Percentiles rank a stretch among this genome's conserved stretches.
Conservation (phyloP, 2,329 filamentous ascomycete genomes). For the Beauveria scarabaeidicola region DNA sequence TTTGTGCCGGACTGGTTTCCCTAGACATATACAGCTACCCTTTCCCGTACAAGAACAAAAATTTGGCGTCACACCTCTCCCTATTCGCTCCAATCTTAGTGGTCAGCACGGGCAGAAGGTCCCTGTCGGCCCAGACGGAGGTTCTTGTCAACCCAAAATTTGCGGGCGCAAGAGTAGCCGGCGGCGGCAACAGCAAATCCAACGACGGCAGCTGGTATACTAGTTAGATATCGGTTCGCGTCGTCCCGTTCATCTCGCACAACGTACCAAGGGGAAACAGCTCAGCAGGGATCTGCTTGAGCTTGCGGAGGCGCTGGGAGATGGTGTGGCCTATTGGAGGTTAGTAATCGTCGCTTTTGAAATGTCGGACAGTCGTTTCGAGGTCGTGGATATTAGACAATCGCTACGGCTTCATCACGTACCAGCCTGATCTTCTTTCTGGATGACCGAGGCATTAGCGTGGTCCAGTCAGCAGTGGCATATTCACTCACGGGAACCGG, state of each 20-base stretch:
- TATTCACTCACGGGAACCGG: conserved; percentile 57
- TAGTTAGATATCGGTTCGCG: not conserved
- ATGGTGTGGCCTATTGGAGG: conserved; percentile 73
- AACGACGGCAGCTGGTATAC: conserved; percentile 66
- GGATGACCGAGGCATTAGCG: conserved; percentile 22
- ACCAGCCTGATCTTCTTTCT: conserved; percentile 63
- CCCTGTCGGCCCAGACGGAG: conserved; percentile 75
- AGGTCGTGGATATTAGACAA: conserved; percentile 5
- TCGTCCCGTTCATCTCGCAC: not conserved
- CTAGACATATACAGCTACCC: conserved; percentile 13
- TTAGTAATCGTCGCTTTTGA: conserved; percentile 13
- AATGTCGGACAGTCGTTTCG: conserved; percentile 8
- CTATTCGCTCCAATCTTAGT: conserved; percentile 22
- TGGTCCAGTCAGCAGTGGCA: conserved; percentile 13
- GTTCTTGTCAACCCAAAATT: conserved; percentile 84
- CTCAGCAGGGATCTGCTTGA: conserved; percentile 88
- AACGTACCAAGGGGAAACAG: conserved; percentile 80
- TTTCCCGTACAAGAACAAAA: conserved; percentile 15
- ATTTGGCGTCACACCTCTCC: conserved; percentile 12
- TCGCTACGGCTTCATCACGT: conserved; percentile 31
- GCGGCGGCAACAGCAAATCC: conserved; percentile 75
- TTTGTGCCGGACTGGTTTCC: conserved; percentile 12
- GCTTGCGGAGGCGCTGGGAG: conserved; percentile 84
- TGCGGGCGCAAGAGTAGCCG: conserved; percentile 70
- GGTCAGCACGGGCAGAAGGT: conserved; percentile 31